A percentile compares a stretch with the other conserved stretches of the same genome.
Conservation (phyloP, 345 rosid genomes). For the Aquilaria sinensis region DNA sequence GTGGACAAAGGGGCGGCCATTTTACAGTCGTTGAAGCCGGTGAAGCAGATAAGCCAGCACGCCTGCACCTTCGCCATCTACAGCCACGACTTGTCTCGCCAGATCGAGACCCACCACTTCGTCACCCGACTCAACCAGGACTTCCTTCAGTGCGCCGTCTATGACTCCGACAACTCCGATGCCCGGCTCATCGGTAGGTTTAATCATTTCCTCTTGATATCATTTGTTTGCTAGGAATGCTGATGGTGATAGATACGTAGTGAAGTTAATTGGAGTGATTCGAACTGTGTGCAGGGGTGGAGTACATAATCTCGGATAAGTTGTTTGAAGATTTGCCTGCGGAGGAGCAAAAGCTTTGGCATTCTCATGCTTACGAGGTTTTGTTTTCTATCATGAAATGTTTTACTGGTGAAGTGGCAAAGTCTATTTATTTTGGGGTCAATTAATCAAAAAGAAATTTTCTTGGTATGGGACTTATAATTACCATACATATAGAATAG, state of each 20-base stretch:
- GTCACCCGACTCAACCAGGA: conserved; percentile 50
- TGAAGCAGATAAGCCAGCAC: conserved; percentile 55
- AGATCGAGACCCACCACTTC: conserved; percentile 63
- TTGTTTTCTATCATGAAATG: background rate
- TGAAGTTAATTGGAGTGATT: background rate
- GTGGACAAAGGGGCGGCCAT: conserved; percentile 49
- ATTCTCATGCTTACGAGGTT: conserved; percentile 76
- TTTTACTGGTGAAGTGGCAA: background rate
- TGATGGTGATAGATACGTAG: background rate
- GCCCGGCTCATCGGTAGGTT: conserved; percentile 50
- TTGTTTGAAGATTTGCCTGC: conserved; percentile 44
- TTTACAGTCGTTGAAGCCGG: conserved; percentile 55
- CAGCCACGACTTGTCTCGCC: conserved; percentile 65
- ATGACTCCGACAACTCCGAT: conserved; percentile 40
- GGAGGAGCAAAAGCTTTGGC: conserved; percentile 77
- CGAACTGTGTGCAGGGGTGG: conserved; percentile 37
- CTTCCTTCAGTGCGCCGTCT: conserved; percentile 72
- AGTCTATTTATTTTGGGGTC: background rate
- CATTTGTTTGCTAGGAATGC: background rate
- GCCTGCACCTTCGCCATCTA: conserved; percentile 59
- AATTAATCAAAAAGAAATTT: background rate
- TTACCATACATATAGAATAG: background rate
- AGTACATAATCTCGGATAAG: conserved; percentile 58
- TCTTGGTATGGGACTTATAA: background rate
- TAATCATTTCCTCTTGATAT: background rate